Conservation (phyloP, 805 yeast species). For the Lipomyces mesembrius region DNA sequence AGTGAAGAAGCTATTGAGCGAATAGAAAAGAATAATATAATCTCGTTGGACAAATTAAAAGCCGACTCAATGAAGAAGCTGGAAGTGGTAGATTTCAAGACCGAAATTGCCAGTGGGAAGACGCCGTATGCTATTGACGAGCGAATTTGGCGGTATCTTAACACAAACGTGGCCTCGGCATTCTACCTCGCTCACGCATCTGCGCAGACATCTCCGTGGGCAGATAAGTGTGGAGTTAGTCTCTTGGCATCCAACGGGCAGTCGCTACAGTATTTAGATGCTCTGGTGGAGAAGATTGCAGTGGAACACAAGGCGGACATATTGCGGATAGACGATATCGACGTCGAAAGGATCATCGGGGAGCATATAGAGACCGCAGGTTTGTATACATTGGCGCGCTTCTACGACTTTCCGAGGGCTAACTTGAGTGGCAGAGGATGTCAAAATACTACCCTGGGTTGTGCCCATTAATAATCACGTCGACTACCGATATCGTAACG, state of each 20-base stretch:
- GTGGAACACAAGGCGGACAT: slow-evolving; percentile 26
- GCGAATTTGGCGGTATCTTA: slow-evolving; percentile 24
- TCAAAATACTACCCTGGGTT: neutral
- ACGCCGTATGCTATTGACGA: slow-evolving; percentile 19
- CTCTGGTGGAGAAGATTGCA: slow-evolving; percentile 26
- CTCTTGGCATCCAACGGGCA: slow-evolving; percentile 29
- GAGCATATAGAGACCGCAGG: slow-evolving; percentile 12
- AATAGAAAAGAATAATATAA: slow-evolving; percentile 19
- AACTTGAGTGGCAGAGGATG: neutral
- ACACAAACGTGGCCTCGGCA: slow-evolving; percentile 15
- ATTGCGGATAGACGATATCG: slow-evolving; percentile 26
- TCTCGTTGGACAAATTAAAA: slow-evolving; percentile 14
- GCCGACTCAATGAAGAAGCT: neutral
- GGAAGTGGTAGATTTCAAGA: slow-evolving; percentile 1
- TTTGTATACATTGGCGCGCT: neutral
- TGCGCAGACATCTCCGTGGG: slow-evolving; percentile 19
- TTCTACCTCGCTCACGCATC: slow-evolving; percentile 9
- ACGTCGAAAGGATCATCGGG: slow-evolving; percentile 25
- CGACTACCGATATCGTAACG: slow-evolving; percentile 1
- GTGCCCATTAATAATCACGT: neutral
- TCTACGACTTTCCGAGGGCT: neutral
- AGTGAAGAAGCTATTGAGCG: slow-evolving; percentile 5
- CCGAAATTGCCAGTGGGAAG: slow-evolving; percentile 5
- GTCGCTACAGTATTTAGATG: slow-evolving; percentile 30
- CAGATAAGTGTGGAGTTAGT: slow-evolving; percentile 19